These are phyloP conservation scores for Tardiomyces digboiensis DNA, from an alignment of 1,139 yeast genomes.

Conservation along the genomic window DNA sequence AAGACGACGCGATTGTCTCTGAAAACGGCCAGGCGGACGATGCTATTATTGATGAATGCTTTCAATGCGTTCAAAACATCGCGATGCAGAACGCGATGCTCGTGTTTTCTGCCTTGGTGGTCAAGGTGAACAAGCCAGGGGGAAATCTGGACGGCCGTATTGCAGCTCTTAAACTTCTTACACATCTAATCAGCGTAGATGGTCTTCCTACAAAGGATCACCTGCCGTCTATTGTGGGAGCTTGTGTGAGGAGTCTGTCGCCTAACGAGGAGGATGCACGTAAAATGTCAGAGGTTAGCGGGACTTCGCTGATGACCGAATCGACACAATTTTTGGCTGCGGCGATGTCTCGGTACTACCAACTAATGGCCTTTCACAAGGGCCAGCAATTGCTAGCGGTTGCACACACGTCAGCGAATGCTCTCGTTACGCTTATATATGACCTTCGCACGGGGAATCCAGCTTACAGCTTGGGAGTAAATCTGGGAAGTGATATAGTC, in stretches of 20 bases:
- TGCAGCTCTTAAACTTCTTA: background rate
- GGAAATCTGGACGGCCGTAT: constrained; percentile 63
- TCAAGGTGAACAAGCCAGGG: constrained; percentile 84
- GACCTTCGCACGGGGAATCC: constrained; percentile 18
- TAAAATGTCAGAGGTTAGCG: constrained; percentile 11
- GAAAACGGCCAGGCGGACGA: background rate
- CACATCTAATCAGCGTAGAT: background rate
- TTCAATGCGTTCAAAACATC: constrained; percentile 15
- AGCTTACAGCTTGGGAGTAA: constrained; percentile 7
- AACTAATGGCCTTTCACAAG: constrained; percentile 17
- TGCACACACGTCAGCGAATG: constrained; percentile 1
- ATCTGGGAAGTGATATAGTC: constrained; percentile 2
- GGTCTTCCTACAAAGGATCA: constrained; percentile 5
- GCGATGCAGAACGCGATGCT: constrained; percentile 16
- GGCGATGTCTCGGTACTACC: constrained; percentile 13
- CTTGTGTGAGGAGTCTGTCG: constrained; percentile 16
- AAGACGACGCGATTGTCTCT: constrained; percentile 1
- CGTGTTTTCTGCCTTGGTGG: constrained; percentile 20
- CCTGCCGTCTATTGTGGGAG: constrained; percentile 14
- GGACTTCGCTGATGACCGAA: constrained; percentile 16
- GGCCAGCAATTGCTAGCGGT: constrained; percentile 20
- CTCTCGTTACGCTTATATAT: constrained; percentile 15
- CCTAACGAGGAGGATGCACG: constrained; percentile 13
- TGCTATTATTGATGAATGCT: constrained; percentile 6
- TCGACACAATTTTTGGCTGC: constrained; percentile 15